Evolutionary conservation across 768 basidiomycete genomes (phyloP), one percentile per base, ranked within the genome.

Genomic region (Tylopilus sp.): DNA sequence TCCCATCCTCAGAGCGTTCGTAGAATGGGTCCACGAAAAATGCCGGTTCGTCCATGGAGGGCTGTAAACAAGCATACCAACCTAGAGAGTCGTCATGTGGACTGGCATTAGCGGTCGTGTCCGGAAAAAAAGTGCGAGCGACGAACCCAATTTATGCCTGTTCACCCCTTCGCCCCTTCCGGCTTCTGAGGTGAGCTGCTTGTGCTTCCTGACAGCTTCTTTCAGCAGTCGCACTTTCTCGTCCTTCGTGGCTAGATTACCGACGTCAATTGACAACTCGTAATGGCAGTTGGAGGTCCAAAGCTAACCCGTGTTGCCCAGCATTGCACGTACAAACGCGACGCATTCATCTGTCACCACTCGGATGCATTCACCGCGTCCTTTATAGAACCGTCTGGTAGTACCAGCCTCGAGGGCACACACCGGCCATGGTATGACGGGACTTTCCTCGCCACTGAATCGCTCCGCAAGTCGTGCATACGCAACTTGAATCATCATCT

Each of bases 341-440:
- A 90, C 88, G 31, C 82, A 80, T 69, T 95, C 87, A 42, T 72
- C 74, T 11, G 81, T 85, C 13, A 92, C 85, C 44, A 91, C 85
- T 5, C 94, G 78, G 52, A 98, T 91, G 18, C 91, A 85, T 72
- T 98, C 95, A 21, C 94, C 97, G 42, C 95, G 79, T 12, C 95
- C 95, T 63, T 93, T 88, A 70, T 79, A 78, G 69, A 88, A 97
- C 66, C 79, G 82, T 28, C 95, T 79, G n/a, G 92, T 94, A 53
- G 89, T 85, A 26, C 92, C 92, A 51, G 91, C 88, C 71, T 98
- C 95, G 66, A 97, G 97, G 17, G 92, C 92, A 5, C 81, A 90
- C 3, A 89, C 92, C 25, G 73, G 72, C 72, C 76, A 73, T 33
- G 75, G 69, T 2, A 62, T 58, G 2, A 53, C 58, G n/a, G 66